Evolutionary conservation across 2,329 filamentous ascomycete species (phyloP), one percentile per base, ranked within the genome.

Genomic region (Penicillium sp.): DNA sequence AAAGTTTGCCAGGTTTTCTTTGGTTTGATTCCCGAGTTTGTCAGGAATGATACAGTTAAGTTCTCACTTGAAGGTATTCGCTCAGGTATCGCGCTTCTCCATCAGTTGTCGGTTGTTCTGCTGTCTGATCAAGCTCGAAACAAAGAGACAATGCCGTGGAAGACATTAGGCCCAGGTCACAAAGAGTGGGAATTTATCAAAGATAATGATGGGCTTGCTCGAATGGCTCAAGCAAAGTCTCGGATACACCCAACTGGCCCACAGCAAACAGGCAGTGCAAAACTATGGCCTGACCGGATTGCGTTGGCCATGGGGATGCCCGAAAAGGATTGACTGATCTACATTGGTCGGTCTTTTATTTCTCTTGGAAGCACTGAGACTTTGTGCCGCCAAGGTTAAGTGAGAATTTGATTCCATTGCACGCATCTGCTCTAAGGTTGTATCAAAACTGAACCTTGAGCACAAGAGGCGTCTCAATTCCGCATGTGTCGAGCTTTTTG

Each of bases 51-150:
- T 7, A 42, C 61, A 16, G 48, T 46, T 7, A 30, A 54, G 7
- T 51, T 34, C 10, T 41, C 51, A 4, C 34, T 60, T 4, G 38
- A 60, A 19, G 60, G 58, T 26, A 40, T 64, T 9, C 45, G 27
- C 9, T 57, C 61, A 4, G 60, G 47, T 2, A 41, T 64, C 13
- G 58, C 61, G 7, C 48, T 65, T 5, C 56, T 61, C 7, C 49
- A 59, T 7, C 60, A 64, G 26, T 30, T 65, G 11, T 26, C 61
- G 8, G 57, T 56, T 14, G 43, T 60, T 13, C 36, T 65, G 11
- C 27, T 49, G 40, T 52, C 58, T 4, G 44, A 59, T 43, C 49
- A n/a, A 5, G 19, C 4, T 13, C 34, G 49, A 32, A 34, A 23
- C 10, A 39, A 46, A 23, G 8, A n/a, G 38, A 26, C 7, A 11